Base-by-base conservation (phyloP, 192 early-diverging fungal genomes). In the Podila clonocystis region DNA sequence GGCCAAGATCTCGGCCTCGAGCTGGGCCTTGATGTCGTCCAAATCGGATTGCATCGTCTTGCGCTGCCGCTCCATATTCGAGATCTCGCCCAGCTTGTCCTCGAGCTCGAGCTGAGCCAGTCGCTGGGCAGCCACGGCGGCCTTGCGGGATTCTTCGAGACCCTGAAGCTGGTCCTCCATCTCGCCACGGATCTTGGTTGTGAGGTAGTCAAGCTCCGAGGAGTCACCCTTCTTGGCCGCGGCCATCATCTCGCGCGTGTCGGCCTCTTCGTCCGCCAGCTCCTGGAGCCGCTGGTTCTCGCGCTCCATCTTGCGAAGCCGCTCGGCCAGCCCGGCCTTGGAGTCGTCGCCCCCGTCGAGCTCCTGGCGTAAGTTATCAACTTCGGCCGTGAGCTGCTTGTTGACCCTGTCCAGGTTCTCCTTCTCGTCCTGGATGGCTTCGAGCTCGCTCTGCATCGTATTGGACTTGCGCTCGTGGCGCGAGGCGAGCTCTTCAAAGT, bases 101-200 rank as follows among this genome's bases (percentile, higher is more conserved):
- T 97, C 95, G 48, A 93, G 70, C 71, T 95, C 95, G 67, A 93
- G 93, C 65, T 92, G 85, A 3, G 88, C 87, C 24, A 94, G 82
- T 28, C 94, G 87, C 76, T 95, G 92, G 13, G 92, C 89, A 26
- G 93, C 89, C 22, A 94, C 77, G n/a, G 95, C 85, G 19, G 94
- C 94, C 74, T 91, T 86, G 9, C 93, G 90, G 15, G 94, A 94
- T 67, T 94, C 94, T 78, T 97, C 95, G 3, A 95, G 85, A 52
- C 91, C 91, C 29, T 91, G 91, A 55, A 97, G 82, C 48, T 89
- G 91, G 65, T 88, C 92, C 55, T 94, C 93, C 50, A 90, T 85
- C 58, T 95, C 94, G 0, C 88, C 82, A 55, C 88, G 76, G n/a
- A 91, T 85, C 71, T 85, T 87, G 63, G 72, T 84, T 26, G 89